Evolutionary conservation across 1,284 basidiomycete species (phyloP), one percentile per base, ranked within the genome.

Genomic region (Peniophora sp.): DNA sequence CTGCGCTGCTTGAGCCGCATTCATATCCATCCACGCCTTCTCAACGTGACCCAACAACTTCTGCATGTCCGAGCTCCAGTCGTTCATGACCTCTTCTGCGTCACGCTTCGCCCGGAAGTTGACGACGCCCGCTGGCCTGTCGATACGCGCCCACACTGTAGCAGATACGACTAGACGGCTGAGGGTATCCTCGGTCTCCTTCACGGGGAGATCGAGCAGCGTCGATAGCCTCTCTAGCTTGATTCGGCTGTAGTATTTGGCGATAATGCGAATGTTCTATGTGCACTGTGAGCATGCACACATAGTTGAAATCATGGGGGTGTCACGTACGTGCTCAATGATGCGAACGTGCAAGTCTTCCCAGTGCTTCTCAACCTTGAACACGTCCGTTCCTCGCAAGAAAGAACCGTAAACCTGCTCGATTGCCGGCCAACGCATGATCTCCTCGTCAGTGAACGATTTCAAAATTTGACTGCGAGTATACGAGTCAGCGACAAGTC

Each of bases 371-470:
- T 89, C 82, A 22, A 74, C 67, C 12, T 77, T 77, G 65, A 99
- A 99, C 2, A 97, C 88, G 3, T 83, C 78, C 0, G 92, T 93
- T 61, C 80, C 77, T 48, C 83, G 81, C 48, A 99, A 70, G 58
- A 86, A 87, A 6, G 85, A 80, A 24, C 93, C 95, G 65, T 98
- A 99, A 16, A 98, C 76, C 5, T 75, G 71, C 64, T 94, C 87
- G 49, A 99, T 95, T n/a, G 93, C 92, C 0, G 96, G 93, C 97
- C 97, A 99, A 55, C 96, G 77, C 92, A 98, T 97, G 44, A 99
- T 75, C 64, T 99, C 97, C 41, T 85, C 85, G 2, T 94, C 98
- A 12, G 89, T 89, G 66, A 99, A 99, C 62, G 92, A 96, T 73
- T 99, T 99, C 53, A 97, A 80, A 41, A 99, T 80, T 58, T 97